Evolutionary conservation across 352 stramenopile species (phyloP), one percentile per base, ranked within the genome.

Genomic region (Phytophthora boehmeriae): DNA sequence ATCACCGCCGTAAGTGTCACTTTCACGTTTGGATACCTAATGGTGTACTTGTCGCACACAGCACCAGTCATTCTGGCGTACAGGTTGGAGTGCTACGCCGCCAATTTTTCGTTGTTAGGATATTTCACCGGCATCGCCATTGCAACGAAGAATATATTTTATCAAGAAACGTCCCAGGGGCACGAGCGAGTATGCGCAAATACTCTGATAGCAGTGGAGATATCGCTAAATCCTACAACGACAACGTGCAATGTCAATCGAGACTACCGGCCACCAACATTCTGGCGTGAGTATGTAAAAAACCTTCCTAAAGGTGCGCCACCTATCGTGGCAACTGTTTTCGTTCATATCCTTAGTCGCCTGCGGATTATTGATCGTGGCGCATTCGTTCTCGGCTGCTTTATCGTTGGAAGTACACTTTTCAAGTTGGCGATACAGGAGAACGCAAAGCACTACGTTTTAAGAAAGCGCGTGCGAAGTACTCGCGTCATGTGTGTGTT

Each of bases 351-450:
- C 3, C 44, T 71, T 1, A 71, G 62, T 19, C 38, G 52, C 6
- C 42, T 51, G 10, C 20, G 55, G 14, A 52, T 65, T 2, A 44
- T 69, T 19, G 50, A 61, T 1, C 53, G 32, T 5, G 43, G 58
- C 2, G 19, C 23, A 2, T 19, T 25, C 2, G 19, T 69, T 9
- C 16, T 71, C 28, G 20, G 42, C 0, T 58, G 46, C 17, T 76
- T 73, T 39, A 32, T 66, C 0, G 41, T 50, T 16, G 23, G 47
- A 5, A 81, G 75, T 20, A 42, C 71, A 4, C 19, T 36, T 4
- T 46, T 80, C 35, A 83, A 83, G 20, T n/a, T 84, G 0, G 11
- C 51, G 4, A 63, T 72, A 5, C 72, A 84, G 44, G 75, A 84
- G 22, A 32, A 30, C 10, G 58, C 54, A 8, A 79, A 81, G 51